Evolutionary conservation across 2,329 filamentous ascomycete species (phyloP).

Genomic region (Stagonosporopsis chrysanthemi): DNA sequence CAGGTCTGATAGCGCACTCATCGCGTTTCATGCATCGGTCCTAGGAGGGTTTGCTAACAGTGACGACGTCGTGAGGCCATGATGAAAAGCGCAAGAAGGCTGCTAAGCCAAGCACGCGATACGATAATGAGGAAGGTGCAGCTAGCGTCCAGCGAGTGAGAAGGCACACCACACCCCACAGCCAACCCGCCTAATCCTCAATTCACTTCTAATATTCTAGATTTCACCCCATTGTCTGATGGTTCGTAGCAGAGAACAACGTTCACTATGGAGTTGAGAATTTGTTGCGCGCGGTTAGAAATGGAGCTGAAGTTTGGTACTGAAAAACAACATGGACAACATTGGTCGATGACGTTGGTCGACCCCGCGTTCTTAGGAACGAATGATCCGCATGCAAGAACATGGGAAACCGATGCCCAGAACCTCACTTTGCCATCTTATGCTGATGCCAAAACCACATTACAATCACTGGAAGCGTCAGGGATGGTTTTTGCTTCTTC

Average conservation of each 20-base stretch:
- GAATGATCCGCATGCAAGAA: not conserved
- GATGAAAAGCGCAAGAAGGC: slow-evolving; percentile 17
- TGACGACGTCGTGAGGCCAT: slow-evolving; percentile 23
- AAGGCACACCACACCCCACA: slow-evolving; percentile 27
- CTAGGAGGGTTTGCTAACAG: slow-evolving; percentile 8
- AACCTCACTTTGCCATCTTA: slow-evolving; percentile 2
- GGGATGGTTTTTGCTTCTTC: not conserved
- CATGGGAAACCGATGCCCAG: not conserved
- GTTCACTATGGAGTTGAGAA: not conserved
- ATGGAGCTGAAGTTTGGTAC: not conserved
- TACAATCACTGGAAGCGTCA: not conserved
- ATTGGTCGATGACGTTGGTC: slow-evolving; percentile 2
- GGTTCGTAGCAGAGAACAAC: not conserved
- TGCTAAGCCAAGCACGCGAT: slow-evolving; percentile 29
- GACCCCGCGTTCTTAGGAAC: not conserved
- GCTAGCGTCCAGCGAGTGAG: slow-evolving; percentile 28
- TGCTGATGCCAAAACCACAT: not conserved
- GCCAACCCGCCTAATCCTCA: slow-evolving; percentile 19
- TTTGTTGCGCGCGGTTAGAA: not conserved
- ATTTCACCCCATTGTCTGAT: not conserved
- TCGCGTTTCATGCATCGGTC: slow-evolving; percentile 31
- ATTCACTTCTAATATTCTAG: slow-evolving; percentile 13
- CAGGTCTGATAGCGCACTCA: slow-evolving; percentile 28
- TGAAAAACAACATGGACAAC: not conserved
- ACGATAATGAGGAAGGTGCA: slow-evolving; percentile 35